These are phyloP conservation scores for Thalassiosira exigua DNA, from an alignment of 352 stramenopile species.

Conservation along the genomic window DNA sequence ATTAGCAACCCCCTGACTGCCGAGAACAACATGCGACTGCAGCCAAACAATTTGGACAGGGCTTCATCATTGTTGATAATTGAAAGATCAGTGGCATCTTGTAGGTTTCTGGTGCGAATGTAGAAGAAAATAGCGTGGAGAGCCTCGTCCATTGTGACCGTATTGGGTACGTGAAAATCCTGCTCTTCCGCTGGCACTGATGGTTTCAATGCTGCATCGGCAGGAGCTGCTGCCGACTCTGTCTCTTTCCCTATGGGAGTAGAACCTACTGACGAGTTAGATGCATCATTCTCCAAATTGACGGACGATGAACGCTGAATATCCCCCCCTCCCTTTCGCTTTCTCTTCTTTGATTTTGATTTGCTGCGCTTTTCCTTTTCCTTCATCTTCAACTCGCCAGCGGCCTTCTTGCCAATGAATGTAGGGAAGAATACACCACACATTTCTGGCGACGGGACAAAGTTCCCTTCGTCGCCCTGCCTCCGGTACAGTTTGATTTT, in stretches of 20 bases:
- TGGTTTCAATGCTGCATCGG: neutral
- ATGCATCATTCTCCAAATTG: slow-evolving; percentile 36
- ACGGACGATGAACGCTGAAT: slow-evolving; percentile 4
- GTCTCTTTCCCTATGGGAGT: neutral
- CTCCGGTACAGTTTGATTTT: slow-evolving; percentile 64
- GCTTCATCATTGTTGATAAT: slow-evolving; percentile 73
- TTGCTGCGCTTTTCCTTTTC: slow-evolving; percentile 37
- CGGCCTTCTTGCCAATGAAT: slow-evolving; percentile 49
- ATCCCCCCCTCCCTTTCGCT: neutral
- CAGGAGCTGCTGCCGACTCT: neutral
- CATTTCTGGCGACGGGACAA: slow-evolving; percentile 56
- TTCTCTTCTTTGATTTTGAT: slow-evolving; percentile 41
- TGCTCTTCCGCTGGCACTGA: slow-evolving; percentile 21
- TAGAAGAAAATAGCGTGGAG: slow-evolving; percentile 71
- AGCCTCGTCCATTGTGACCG: slow-evolving; percentile 75
- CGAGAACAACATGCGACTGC: slow-evolving; percentile 64
- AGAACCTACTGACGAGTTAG: slow-evolving; percentile 12
- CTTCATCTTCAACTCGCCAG: slow-evolving; percentile 21
- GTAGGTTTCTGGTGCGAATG: slow-evolving; percentile 66
- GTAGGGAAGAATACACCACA: slow-evolving; percentile 73
- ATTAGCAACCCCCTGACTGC: slow-evolving; percentile 36
- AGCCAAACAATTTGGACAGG: slow-evolving; percentile 67
- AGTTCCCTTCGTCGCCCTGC: slow-evolving; percentile 46
- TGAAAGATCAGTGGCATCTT: slow-evolving; percentile 65
- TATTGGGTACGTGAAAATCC: slow-evolving; percentile 57